phyloP scores from a whole-genome alignment of 2,329 filamentous ascomycete genomes.

The Aspergillus sp. region DNA sequence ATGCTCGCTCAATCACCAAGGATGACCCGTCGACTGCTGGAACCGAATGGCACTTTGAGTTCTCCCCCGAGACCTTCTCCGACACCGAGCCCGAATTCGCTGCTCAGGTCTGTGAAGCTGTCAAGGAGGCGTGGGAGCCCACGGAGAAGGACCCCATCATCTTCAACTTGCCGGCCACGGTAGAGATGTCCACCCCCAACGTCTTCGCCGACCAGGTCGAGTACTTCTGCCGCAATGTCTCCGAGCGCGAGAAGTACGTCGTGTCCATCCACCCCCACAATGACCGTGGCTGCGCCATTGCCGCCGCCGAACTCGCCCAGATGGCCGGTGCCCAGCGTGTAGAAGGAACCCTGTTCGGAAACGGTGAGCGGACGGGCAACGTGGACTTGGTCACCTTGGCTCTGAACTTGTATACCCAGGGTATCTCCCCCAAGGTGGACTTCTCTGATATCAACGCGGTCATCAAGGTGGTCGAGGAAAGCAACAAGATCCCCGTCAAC shows the following conservation, averaged over 20 bases:
- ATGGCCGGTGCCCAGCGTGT: conserved; percentile 96
- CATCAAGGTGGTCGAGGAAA: conserved; percentile 86
- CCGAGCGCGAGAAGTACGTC: conserved; percentile 80
- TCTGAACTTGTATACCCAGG: conserved; percentile 93
- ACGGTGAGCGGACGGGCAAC: conserved; percentile 93
- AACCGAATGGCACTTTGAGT: conserved; percentile 58
- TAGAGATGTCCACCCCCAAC: conserved; percentile 93
- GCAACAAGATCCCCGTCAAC: conserved; percentile 93
- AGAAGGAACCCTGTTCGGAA: conserved; percentile 91
- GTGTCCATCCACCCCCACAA: conserved; percentile 95
- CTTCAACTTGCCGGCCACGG: conserved; percentile 94
- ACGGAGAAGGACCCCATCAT: conserved; percentile 79
- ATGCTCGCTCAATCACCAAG: conserved; percentile 88
- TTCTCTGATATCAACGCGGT: conserved; percentile 85
- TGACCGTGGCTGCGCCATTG: conserved; percentile 85
- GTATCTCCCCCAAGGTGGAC: conserved; percentile 80
- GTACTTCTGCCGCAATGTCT: conserved; percentile 86
- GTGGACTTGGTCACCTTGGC: conserved; percentile 91
- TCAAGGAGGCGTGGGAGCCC: conserved; percentile 91
- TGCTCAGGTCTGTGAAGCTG: conserved; percentile 82
- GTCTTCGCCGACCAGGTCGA: conserved; percentile 96
- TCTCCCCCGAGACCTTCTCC: conserved; percentile 70
- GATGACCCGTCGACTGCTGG: conserved; percentile 60
- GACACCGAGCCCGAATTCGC: conserved; percentile 84
- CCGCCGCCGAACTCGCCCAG: conserved; percentile 87